These are phyloP conservation scores for Phtheirospermum japonicum DNA, from an alignment of 257 asterid genomes.

Conservation along the genomic window DNA sequence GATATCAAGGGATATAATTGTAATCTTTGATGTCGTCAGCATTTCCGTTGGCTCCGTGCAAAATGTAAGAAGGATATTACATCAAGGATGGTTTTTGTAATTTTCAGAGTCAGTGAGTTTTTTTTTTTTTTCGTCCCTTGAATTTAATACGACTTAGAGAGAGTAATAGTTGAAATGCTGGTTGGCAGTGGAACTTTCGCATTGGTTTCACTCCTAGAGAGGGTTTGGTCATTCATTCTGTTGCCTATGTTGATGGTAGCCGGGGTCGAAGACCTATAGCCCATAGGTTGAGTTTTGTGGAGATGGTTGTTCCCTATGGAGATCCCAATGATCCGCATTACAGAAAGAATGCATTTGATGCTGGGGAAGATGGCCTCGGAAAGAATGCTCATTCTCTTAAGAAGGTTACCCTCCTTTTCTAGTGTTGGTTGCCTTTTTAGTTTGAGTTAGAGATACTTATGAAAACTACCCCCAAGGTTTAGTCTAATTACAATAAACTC, in stretches of 20 bases:
- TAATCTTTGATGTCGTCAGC: too few relatives aligned
- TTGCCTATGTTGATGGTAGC: constrained; percentile 95
- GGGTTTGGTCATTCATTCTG: constrained; percentile 94
- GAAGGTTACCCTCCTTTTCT: constrained; percentile 46
- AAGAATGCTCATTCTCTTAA: constrained; percentile 95
- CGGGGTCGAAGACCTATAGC: constrained; percentile 96
- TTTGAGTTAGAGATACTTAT: constrained; percentile 1
- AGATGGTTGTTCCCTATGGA: constrained; percentile 99
- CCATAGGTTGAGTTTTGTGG: constrained; percentile 95
- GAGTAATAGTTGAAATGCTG: constrained; percentile 11
- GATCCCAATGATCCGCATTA: constrained; percentile 99
- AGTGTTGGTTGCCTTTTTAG: not conserved
- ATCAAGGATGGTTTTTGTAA: too few relatives aligned
- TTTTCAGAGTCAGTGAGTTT: too few relatives aligned
- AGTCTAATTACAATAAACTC: not conserved
- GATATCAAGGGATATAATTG: too few relatives aligned
- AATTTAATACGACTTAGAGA: too few relatives aligned
- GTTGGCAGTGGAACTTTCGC: constrained; percentile 88
- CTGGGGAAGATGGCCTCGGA: constrained; percentile 99
- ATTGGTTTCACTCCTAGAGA: constrained; percentile 97
- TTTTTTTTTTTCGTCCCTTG: not conserved
- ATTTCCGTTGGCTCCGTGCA: too few relatives aligned
- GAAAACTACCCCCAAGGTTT: too few relatives aligned
- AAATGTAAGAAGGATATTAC: too few relatives aligned
- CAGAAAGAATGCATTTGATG: constrained; percentile 97